Evolutionary conservation across 2,329 filamentous ascomycete species (phyloP).

Genomic region (Ustilaginoidea virens): DNA sequence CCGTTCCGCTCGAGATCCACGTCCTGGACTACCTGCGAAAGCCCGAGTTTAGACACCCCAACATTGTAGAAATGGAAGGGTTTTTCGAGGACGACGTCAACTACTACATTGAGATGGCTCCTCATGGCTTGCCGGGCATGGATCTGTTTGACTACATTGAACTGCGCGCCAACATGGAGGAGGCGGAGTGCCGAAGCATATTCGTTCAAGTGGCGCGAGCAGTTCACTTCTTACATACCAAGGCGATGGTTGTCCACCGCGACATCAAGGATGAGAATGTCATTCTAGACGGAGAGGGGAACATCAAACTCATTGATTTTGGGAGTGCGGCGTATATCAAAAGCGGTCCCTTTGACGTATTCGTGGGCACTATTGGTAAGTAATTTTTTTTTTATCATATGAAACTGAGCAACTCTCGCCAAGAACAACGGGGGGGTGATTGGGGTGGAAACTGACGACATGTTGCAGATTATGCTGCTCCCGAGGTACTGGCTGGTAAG

Average conservation of each 20-base stretch:
- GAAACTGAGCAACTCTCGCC: no score
- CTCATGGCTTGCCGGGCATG: constrained; percentile 91
- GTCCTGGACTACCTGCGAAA: constrained; percentile 84
- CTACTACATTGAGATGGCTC: constrained; percentile 98
- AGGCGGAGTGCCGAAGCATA: constrained; percentile 83
- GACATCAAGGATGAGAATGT: constrained; percentile 99
- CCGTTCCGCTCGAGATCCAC: constrained; percentile 92
- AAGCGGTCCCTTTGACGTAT: constrained; percentile 95
- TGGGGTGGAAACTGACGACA: constrained; percentile 2
- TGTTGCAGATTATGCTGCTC: constrained; percentile 77
- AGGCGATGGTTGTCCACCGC: constrained; percentile 82
- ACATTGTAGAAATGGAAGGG: constrained; percentile 58
- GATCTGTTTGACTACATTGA: constrained; percentile 99
- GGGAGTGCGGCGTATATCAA: constrained; percentile 97
- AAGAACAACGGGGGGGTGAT: no score
- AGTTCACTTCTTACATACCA: constrained; percentile 80
- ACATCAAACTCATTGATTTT: constrained; percentile 96
- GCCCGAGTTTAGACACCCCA: constrained; percentile 50
- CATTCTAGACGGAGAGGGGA: constrained; percentile 84
- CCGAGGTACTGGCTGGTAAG: constrained; percentile 87
- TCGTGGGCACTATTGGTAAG: constrained; percentile 94
- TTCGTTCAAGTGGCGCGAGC: constrained; percentile 87
- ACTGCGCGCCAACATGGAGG: constrained; percentile 89
- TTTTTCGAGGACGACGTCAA: constrained; percentile 73
- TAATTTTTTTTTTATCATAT: constrained; percentile 5